Evolutionary conservation across 345 rosid species (phyloP).

Genomic region (Gossypium anomalum): DNA sequence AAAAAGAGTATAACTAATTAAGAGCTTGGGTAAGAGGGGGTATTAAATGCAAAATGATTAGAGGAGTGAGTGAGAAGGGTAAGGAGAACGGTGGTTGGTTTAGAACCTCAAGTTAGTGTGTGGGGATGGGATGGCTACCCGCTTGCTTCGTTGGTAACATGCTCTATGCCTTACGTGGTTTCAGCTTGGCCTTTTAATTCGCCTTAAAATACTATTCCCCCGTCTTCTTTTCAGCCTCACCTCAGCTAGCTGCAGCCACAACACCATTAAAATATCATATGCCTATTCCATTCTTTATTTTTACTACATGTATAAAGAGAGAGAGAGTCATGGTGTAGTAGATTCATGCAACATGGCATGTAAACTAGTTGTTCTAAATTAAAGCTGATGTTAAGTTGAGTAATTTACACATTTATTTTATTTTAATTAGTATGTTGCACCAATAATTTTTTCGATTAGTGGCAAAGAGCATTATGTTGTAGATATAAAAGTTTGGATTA

Average conservation of each 20-base stretch:
- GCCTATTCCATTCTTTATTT: no score
- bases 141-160: neutral
- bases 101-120: constrained; percentile 40
- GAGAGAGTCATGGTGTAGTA: no score
- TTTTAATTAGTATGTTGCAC: no score
- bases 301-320: no score
- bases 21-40: neutral
- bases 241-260: neutral
- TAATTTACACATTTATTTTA: no score
- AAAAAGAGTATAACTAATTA: no score
- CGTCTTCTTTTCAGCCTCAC: neutral
- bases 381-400: no score
- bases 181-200: constrained; percentile 35
- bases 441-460: no score
- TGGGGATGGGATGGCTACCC: constrained; percentile 27
- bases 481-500: no score
- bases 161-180: constrained; percentile 40
- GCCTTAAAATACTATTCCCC: neutral
- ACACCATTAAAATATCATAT: neutral
- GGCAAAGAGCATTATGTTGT: no score
- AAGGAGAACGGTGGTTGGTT: constrained; percentile 40
- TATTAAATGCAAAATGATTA: neutral
- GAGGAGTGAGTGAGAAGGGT: neutral
- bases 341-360: no score
- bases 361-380: no score